Conservation (phyloP, 345 rosid species). For the Angophora floribunda region DNA sequence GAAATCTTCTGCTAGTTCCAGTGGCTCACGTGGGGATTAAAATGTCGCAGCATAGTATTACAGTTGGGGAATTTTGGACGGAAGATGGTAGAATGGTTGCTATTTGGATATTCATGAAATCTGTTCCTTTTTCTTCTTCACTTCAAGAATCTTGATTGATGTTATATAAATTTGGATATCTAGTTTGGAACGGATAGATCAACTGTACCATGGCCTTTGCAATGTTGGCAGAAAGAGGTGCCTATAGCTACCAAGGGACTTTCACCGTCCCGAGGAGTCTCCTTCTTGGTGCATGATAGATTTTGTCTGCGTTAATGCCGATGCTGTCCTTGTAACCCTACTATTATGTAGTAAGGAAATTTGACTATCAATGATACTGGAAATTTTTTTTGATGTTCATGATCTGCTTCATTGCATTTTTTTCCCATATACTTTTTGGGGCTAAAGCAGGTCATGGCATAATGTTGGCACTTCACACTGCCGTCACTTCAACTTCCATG, state of each 20-base stretch:
- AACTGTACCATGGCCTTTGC: conserved; percentile 1
- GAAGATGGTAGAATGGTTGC: not conserved
- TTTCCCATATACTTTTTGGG: not conserved
- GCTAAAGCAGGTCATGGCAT: not conserved
- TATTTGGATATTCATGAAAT: conserved; percentile 11
- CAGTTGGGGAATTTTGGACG: not conserved
- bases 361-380: not conserved
- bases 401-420: not conserved
- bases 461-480: not conserved
- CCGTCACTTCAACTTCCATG: not conserved
- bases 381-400: not conserved
- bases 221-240: not conserved
- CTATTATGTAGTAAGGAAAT: not conserved
- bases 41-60: conserved; percentile 3
- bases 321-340: not conserved
- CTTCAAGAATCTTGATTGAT: conserved; percentile 4
- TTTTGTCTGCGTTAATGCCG: not conserved
- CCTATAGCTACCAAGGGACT: not conserved
- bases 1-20: conserved; percentile 38
- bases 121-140: conserved; percentile 9
- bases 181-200: conserved; percentile 11
- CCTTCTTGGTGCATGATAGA: not conserved
- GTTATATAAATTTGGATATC: conserved; percentile 15
- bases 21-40: conserved; percentile 53
- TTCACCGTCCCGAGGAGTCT: not conserved